Evolutionary conservation across 352 stramenopile genomes (phyloP).

Genomic region (Phytophthora syringae): DNA sequence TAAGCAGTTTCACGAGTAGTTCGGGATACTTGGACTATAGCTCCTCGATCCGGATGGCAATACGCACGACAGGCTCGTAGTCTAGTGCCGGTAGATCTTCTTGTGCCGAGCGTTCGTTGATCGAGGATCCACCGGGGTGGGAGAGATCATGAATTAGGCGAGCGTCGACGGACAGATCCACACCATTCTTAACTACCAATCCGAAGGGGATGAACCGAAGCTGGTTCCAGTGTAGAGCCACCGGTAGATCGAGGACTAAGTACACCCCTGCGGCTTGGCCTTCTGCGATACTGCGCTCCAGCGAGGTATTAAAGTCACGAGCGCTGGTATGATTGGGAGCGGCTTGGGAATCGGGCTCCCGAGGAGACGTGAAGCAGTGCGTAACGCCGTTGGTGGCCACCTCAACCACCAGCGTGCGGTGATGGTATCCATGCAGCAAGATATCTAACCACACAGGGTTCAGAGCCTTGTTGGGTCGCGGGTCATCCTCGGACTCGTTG

Average conservation of each 20-base stretch:
- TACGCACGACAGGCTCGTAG: background rate
- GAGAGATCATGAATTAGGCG: slow-evolving; percentile 13
- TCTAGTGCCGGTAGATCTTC: background rate
- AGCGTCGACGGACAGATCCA: background rate
- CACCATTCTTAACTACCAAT: slow-evolving; percentile 3
- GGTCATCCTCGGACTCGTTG: background rate
- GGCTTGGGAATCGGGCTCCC: no score
- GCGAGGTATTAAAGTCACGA: no score
- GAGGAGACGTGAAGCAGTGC: no score
- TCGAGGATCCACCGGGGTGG: background rate
- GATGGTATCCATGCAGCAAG: no score
- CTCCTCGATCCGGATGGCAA: slow-evolving; percentile 8
- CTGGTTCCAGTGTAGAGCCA: background rate
- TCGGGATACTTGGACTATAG: background rate
- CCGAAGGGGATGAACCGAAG: slow-evolving; percentile 6
- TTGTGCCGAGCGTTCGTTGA: slow-evolving; percentile 1
- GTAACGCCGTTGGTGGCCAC: no score
- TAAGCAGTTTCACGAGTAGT: slow-evolving; percentile 3
- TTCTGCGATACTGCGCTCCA: no score
- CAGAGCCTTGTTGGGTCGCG: background rate
- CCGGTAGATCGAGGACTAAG: background rate
- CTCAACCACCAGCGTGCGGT: no score
- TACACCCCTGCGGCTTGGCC: background rate
- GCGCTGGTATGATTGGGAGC: no score
- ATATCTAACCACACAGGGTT: no score